These are phyloP conservation scores for Corylus americana DNA, from an alignment of 306 rosid genomes.

Conservation along the genomic window DNA sequence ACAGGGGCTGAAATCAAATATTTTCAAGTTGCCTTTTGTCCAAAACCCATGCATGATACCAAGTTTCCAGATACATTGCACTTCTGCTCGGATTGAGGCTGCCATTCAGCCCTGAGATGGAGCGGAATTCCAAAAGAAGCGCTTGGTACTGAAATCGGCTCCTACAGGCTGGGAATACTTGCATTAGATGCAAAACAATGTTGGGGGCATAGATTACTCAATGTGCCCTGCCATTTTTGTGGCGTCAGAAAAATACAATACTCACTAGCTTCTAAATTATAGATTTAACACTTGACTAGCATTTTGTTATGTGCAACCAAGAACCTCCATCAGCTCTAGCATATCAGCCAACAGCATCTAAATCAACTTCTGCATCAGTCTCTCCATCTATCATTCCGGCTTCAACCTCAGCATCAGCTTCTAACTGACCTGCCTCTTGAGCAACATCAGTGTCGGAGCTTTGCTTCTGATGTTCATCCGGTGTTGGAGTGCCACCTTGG, in stretches of 20 bases:
- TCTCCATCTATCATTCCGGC: slow-evolving; percentile 83
- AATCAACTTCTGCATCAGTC: slow-evolving; percentile 73
- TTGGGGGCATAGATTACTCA: not conserved
- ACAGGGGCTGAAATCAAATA: not conserved
- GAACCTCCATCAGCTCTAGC: not conserved
- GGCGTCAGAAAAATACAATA: not conserved
- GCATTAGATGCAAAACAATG: not conserved
- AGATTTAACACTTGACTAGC: not conserved
- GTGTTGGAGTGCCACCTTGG: slow-evolving; percentile 60
- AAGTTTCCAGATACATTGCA: not conserved
- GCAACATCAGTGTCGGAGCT: slow-evolving; percentile 74
- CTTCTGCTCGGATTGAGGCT: not conserved
- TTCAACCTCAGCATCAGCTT: slow-evolving; percentile 79
- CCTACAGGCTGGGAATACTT: not conserved
- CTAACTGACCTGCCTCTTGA: slow-evolving; percentile 86
- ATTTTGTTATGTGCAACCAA: slow-evolving; percentile 1
- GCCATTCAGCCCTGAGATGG: not conserved
- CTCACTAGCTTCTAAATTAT: not conserved
- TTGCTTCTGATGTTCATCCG: slow-evolving; percentile 78
- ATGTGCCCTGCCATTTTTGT: not conserved
- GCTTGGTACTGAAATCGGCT: not conserved
- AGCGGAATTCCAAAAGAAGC: not conserved
- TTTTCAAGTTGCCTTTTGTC: not conserved
- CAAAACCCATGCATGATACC: not conserved
- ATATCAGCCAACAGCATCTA: slow-evolving; percentile 58